Conservation (phyloP, 768 basidiomycete genomes). For the Naganishia friedmannii region DNA sequence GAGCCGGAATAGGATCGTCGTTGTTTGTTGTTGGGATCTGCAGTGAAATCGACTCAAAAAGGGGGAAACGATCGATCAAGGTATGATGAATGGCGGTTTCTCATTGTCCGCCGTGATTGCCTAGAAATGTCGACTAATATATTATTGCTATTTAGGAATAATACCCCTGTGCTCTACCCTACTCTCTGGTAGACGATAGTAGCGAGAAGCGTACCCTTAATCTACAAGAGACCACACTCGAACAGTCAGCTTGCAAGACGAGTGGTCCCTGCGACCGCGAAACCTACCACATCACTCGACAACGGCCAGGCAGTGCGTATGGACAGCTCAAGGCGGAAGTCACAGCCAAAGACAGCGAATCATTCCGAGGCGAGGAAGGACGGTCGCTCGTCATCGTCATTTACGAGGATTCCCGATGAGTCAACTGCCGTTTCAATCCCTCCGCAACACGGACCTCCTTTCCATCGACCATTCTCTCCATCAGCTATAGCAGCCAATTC, state of each 20-base stretch:
- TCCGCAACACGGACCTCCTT: background rate
- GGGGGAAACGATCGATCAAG: background rate
- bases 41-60: background rate
- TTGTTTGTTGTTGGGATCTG: background rate
- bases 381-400: background rate
- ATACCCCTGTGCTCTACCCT: too few species aligned
- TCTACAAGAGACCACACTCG: background rate
- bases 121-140: background rate
- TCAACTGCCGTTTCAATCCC: background rate
- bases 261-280: too few species aligned
- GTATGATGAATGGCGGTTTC: background rate
- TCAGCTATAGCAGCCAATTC: background rate
- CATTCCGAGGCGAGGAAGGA: background rate
- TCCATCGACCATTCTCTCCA: conserved; percentile 15
- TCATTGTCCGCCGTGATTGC: background rate
- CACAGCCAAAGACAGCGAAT: background rate
- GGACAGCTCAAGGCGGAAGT: background rate
- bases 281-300: too few species aligned
- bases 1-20: background rate
- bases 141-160: too few species aligned
- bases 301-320: background rate
- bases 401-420: background rate
- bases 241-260: background rate
- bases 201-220: too few species aligned
- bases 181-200: too few species aligned